Evolutionary conservation across 169 alveolate genomes (phyloP).

Genomic region (Babesia gibsoni): DNA sequence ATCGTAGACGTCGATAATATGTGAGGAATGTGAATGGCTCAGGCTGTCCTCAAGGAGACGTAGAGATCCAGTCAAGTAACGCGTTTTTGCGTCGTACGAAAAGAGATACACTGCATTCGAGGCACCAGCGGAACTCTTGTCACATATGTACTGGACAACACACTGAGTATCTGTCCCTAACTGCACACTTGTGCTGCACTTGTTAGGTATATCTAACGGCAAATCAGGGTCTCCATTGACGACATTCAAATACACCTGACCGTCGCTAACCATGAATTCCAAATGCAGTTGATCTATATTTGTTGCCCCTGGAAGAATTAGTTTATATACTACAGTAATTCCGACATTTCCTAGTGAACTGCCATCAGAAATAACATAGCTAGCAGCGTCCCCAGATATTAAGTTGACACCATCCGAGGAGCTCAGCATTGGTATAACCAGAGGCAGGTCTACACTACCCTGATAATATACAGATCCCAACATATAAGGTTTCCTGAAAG

Average conservation of each 20-base stretch:
- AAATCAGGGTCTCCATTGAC: too few species aligned
- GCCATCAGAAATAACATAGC: background rate
- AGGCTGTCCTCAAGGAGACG: background rate
- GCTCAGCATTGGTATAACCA: conserved; percentile 4
- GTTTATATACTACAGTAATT: background rate
- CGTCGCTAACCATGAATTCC: background rate
- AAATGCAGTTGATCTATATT: background rate
- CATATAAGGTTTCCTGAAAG: background rate
- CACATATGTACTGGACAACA: background rate
- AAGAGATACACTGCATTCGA: background rate
- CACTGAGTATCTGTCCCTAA: background rate
- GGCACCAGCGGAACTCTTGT: too few species aligned
- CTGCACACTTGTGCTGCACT: background rate
- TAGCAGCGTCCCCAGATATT: conserved; percentile 6
- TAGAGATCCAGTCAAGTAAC: conserved; percentile 4
- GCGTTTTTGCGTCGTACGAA: background rate
- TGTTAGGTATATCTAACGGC: background rate
- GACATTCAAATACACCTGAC: background rate
- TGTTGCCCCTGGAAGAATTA: background rate
- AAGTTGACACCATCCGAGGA: conserved; percentile 2
- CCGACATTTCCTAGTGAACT: background rate
- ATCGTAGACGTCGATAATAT: background rate
- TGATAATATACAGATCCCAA: conserved; percentile 3
- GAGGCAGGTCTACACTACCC: background rate
- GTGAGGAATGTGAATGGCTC: background rate